phyloP scores from a whole-genome alignment of 371 early-diverging fungal species.

The Paramicrosporidium saccamoebae region DNA sequence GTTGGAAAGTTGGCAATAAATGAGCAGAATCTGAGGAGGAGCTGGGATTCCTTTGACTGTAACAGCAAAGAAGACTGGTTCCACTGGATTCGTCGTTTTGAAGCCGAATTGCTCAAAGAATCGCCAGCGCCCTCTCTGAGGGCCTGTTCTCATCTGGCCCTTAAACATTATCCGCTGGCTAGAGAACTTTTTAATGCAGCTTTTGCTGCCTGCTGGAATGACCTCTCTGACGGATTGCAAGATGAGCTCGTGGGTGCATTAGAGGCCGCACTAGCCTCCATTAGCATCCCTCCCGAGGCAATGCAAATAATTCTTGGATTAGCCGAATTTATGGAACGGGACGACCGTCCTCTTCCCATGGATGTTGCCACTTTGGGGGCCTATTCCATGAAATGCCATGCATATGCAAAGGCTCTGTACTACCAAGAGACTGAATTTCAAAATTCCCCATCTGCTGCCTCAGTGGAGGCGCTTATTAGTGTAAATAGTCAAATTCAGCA shows the following conservation, averaged over 20 bases:
- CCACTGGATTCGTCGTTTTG: conserved; percentile 72
- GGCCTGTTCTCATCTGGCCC: conserved; percentile 52
- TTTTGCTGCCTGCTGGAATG: conserved; percentile 87
- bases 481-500: conserved; percentile 81
- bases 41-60: conserved; percentile 68
- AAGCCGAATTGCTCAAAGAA: conserved; percentile 71
- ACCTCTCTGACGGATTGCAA: conserved; percentile 57
- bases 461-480: conserved; percentile 65
- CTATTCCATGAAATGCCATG: conserved; percentile 74
- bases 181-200: conserved; percentile 81
- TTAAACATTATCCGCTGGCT: conserved; percentile 42
- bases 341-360: conserved; percentile 74
- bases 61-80: conserved; percentile 81
- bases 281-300: conserved; percentile 64
- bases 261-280: conserved; percentile 46
- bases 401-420: conserved; percentile 77
- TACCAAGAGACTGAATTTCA: conserved; percentile 88
- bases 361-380: conserved; percentile 55
- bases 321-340: conserved; percentile 93
- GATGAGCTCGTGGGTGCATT: conserved; percentile 58
- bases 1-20: conserved; percentile 48
- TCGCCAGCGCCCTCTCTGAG: conserved; percentile 79
- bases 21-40: conserved; percentile 46
- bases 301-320: conserved; percentile 62
- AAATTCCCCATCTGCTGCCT: conserved; percentile 37